phyloP scores from a whole-genome alignment of 352 stramenopile genomes.

The Pythium graminicola region DNA sequence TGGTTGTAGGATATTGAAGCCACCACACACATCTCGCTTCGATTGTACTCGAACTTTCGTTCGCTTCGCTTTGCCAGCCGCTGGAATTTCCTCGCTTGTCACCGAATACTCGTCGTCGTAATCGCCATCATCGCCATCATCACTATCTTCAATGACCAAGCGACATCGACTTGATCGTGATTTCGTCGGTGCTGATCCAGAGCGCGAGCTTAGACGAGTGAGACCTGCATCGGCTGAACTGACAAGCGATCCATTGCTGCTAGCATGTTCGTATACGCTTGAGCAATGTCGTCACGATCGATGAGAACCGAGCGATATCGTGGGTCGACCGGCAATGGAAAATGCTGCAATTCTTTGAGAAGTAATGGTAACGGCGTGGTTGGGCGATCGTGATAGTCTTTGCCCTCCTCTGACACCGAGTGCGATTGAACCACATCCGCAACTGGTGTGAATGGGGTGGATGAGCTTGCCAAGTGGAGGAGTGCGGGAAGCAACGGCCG shows the following conservation, averaged over 20 bases:
- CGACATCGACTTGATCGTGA: background rate
- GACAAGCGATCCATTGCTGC: background rate
- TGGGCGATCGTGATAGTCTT: background rate
- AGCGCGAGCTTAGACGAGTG: background rate
- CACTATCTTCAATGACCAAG: background rate
- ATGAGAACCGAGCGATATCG: background rate
- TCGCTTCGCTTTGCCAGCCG: too few relatives aligned
- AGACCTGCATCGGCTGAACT: background rate
- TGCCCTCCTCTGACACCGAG: background rate
- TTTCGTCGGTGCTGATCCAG: background rate
- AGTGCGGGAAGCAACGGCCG: background rate
- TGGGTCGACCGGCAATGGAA: background rate
- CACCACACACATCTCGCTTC: background rate
- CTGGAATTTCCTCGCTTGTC: too few relatives aligned
- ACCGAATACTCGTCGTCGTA: background rate
- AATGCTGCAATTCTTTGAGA: background rate
- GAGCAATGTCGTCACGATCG: background rate
- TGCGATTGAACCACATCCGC: background rate
- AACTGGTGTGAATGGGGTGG: background rate
- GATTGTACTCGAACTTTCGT: background rate
- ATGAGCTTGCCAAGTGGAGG: background rate
- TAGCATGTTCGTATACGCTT: background rate
- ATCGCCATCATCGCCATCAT: background rate
- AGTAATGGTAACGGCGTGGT: background rate
- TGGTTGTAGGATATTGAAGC: background rate